A percentile compares a stretch with the other conserved stretches of the same genome.
Conservation (phyloP, 768 basidiomycete species). For the Collybiopsis luxurians region DNA sequence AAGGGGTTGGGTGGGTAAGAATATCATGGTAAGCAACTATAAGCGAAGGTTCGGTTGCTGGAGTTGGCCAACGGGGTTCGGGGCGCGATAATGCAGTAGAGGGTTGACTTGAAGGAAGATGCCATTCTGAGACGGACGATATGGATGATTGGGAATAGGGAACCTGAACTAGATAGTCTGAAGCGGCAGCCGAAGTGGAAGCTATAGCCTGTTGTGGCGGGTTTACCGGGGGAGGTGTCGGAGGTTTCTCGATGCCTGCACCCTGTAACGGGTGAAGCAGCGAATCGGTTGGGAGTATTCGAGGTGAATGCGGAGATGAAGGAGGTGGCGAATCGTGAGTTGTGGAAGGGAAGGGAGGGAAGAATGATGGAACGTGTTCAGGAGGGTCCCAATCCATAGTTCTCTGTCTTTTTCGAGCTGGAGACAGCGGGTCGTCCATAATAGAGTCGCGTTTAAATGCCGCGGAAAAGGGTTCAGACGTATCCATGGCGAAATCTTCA, state of each 20-base stretch:
- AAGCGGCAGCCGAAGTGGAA: conserved; percentile 44
- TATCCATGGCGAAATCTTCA: conserved; percentile 13
- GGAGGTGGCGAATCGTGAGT: conserved; percentile 21
- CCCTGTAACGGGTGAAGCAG: conserved; percentile 28
- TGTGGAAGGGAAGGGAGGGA: conserved; percentile 63
- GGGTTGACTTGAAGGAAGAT: conserved; percentile 50
- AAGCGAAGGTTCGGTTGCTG: conserved; percentile 62
- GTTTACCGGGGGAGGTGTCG: conserved; percentile 24
- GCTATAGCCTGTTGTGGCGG: conserved; percentile 33
- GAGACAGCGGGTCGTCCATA: conserved; percentile 55
- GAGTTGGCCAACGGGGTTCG: conserved; percentile 37
- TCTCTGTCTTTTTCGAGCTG: conserved; percentile 56
- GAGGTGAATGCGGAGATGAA: conserved; percentile 31
- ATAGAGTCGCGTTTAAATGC: conserved; percentile 53
- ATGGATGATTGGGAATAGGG: conserved; percentile 76
- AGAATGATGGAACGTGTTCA: conserved; percentile 59
- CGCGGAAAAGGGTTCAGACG: conserved; percentile 21
- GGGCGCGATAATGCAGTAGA: conserved; percentile 12
- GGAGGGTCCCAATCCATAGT: conserved; percentile 59
- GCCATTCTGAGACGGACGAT: conserved; percentile 63
- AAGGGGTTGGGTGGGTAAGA: conserved; percentile 63
- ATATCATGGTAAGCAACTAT: conserved; percentile 75
- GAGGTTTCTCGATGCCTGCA: conserved; percentile 32
- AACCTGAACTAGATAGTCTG: conserved; percentile 69
- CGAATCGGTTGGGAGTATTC: conserved; percentile 33